A percentile compares a stretch with the other conserved stretches of the same genome.
These are phyloP conservation scores for Toxicodendron radicans DNA, from an alignment of 345 rosid genomes.

Conservation along the genomic window DNA sequence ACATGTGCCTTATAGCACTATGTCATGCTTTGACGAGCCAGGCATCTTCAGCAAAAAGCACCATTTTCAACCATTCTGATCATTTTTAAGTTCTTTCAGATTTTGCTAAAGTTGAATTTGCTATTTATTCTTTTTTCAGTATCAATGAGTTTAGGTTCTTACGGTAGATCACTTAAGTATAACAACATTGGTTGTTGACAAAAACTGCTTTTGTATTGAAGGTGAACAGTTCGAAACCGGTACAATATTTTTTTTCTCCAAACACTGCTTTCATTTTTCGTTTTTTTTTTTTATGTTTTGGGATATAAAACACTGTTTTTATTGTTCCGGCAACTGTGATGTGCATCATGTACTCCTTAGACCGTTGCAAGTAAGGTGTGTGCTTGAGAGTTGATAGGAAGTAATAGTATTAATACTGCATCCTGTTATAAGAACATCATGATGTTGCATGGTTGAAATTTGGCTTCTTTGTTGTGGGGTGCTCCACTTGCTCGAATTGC, in stretches of 20 bases:
- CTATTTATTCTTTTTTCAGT: background rate
- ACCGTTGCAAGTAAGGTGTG: background rate
- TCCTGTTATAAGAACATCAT: background rate
- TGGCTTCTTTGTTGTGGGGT: background rate
- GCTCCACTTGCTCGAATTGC: conserved; percentile 9
- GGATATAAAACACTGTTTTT: no score
- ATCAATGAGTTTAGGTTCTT: background rate
- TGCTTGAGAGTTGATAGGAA: background rate
- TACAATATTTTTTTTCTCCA: background rate
- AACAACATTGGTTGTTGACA: no score
- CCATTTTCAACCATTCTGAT: background rate
- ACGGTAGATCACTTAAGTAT: background rate
- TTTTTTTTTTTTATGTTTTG: background rate
- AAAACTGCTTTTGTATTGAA: background rate
- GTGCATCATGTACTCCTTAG: no score
- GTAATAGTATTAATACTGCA: background rate
- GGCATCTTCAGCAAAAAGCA: conserved; percentile 1
- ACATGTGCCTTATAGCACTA: background rate
- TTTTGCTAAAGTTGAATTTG: background rate
- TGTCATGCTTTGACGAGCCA: background rate
- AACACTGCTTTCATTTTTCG: background rate
- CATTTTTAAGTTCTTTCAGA: background rate
- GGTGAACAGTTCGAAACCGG: background rate
- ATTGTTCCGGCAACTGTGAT: no score
- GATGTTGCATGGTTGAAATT: background rate